These are phyloP conservation scores for Phoma sp. DNA, from an alignment of 2,329 filamentous ascomycete species.

Conservation along the genomic window DNA sequence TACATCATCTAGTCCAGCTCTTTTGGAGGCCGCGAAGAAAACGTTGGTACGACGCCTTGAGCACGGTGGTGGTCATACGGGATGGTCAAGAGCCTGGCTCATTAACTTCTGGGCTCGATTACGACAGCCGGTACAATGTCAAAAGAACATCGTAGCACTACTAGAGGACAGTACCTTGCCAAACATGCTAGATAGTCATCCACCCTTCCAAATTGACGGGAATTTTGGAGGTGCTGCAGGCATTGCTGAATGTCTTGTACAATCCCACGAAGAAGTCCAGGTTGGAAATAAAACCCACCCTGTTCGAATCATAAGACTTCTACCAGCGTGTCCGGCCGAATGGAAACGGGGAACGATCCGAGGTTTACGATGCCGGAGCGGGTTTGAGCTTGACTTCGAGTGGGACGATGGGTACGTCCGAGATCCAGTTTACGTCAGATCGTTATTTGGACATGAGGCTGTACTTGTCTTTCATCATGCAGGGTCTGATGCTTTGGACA, in stretches of 20 bases:
- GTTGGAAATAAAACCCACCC: too few relatives aligned
- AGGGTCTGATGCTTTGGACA: constrained; percentile 6
- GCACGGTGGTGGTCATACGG: constrained; percentile 53
- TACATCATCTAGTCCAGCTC: constrained; percentile 40
- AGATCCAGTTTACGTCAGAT: constrained; percentile 6
- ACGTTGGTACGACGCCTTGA: constrained; percentile 42
- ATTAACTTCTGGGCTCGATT: constrained; percentile 60
- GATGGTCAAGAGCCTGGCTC: constrained; percentile 62
- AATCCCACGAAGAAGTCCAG: constrained; percentile 3
- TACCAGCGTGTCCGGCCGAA: constrained; percentile 14
- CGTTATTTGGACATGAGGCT: constrained; percentile 2
- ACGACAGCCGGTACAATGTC: constrained; percentile 48
- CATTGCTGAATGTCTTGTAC: constrained; percentile 48
- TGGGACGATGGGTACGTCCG: constrained; percentile 12
- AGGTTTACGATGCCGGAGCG: constrained; percentile 13
- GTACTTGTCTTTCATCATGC: constrained; percentile 5
- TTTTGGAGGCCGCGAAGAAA: constrained; percentile 40
- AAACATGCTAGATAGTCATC: constrained; percentile 52
- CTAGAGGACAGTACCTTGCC: constrained; percentile 53
- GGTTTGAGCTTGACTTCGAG: constrained; percentile 15
- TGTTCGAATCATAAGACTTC: constrained; percentile 5
- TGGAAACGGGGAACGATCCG: constrained; percentile 13
- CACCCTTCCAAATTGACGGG: constrained; percentile 58
- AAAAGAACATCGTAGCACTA: constrained; percentile 50
- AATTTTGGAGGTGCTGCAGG: constrained; percentile 60